A percentile compares a stretch with the other conserved stretches of the same genome.
phyloP scores from a whole-genome alignment of 305 asterid genomes.

The Solanum chacoense region DNA sequence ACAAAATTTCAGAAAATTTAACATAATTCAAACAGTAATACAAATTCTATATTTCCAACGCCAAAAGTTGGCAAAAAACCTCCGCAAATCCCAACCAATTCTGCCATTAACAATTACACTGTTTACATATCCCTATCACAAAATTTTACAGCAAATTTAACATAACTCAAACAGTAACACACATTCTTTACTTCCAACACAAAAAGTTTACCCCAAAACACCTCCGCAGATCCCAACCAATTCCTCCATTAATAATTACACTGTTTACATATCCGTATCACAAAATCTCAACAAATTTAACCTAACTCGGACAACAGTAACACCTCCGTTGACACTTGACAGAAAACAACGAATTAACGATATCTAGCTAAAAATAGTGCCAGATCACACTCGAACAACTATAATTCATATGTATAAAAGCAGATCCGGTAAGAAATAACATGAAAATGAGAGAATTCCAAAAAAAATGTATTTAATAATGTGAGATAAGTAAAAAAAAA shows the following conservation, averaged over 20 bases:
- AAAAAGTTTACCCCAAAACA: background rate
- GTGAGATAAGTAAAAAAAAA: background rate
- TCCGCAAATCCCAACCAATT: background rate
- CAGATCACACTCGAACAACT: background rate
- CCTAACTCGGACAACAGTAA: background rate
- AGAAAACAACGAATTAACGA: background rate
- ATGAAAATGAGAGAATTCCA: constrained; percentile 1
- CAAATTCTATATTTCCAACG: background rate
- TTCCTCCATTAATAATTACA: background rate
- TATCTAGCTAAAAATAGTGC: background rate
- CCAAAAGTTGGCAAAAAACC: background rate
- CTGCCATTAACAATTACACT: background rate
- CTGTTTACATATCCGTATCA: background rate
- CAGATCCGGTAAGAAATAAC: constrained; percentile 17
- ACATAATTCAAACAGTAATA: background rate
- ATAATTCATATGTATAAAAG: background rate
- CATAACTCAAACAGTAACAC: background rate
- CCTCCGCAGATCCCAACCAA: background rate
- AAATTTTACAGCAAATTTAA: background rate
- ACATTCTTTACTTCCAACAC: background rate
- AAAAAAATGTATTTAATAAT: too few relatives aligned
- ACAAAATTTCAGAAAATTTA: background rate
- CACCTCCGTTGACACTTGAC: background rate
- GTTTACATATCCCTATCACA: background rate
- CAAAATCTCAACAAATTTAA: background rate